Evolutionary conservation across 1,139 yeast genomes (phyloP).

Genomic region (Geotrichum siamense): DNA sequence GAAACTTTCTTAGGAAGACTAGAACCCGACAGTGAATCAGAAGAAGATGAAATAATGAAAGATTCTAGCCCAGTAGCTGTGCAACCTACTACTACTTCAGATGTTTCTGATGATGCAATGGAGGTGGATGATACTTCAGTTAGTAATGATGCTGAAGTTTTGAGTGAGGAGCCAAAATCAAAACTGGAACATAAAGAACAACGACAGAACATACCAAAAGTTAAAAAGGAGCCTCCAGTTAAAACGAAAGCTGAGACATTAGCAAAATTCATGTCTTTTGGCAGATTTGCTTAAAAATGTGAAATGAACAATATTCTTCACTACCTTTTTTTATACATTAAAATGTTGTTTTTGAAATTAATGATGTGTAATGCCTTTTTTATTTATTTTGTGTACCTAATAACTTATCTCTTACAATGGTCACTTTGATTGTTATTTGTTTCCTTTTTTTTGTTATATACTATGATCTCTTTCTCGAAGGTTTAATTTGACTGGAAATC

Average conservation of each 20-base stretch:
- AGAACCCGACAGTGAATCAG: slow-evolving; percentile 8
- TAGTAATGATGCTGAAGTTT: slow-evolving; percentile 13
- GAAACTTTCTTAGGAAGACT: slow-evolving; percentile 5
- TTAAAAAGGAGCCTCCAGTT: not conserved
- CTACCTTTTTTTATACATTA: no score
- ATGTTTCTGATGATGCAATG: not conserved
- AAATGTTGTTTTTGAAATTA: no score
- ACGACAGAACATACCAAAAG: not conserved
- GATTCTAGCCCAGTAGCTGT: slow-evolving; percentile 1
- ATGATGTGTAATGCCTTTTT: no score
- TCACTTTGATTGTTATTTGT: no score
- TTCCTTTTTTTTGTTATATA: no score
- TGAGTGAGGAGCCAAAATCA: slow-evolving; percentile 5
- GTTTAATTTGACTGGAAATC: no score
- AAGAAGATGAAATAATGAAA: slow-evolving; percentile 6
- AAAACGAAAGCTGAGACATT: slow-evolving; percentile 19
- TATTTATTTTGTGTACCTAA: no score
- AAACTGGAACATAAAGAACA: slow-evolving; percentile 5
- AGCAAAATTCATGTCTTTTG: slow-evolving; percentile 22
- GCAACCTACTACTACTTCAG: not conserved
- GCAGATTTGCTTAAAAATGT: slow-evolving; percentile 21
- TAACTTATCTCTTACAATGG: no score
- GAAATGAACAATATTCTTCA: no score
- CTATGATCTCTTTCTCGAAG: no score
- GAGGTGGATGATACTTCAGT: no score